phyloP scores from a whole-genome alignment of 176 grass and related monocot genomes.

The Rhynchospora breviuscula region DNA sequence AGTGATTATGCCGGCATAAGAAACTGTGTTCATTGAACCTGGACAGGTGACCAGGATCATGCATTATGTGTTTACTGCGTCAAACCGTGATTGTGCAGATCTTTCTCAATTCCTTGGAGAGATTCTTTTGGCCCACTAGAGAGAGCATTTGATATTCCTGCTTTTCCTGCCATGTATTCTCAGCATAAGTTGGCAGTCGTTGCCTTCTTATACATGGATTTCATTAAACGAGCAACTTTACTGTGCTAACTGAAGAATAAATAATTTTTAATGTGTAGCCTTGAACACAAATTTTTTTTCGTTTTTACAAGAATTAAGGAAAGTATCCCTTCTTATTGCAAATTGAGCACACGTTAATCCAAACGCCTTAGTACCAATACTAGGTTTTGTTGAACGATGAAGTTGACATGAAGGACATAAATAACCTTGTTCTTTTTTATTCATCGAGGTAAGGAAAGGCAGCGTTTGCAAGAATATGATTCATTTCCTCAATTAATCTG shows the following conservation, averaged over 20 bases:
- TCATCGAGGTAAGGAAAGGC: neutral
- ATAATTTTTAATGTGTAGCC: too few relatives aligned
- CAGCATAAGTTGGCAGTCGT: neutral
- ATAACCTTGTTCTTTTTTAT: neutral
- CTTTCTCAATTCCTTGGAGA: neutral
- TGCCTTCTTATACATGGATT: neutral
- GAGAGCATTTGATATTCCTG: neutral
- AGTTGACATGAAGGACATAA: neutral
- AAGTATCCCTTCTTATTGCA: neutral
- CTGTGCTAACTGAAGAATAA: too few relatives aligned
- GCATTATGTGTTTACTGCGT: neutral
- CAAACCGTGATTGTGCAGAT: neutral
- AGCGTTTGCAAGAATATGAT: neutral
- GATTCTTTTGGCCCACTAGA: neutral
- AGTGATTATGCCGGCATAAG: neutral
- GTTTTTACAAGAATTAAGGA: neutral
- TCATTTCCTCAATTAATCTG: slow-evolving; percentile 31
- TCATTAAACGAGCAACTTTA: neutral
- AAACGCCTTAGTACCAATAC: neutral
- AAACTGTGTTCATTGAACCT: slow-evolving; percentile 51
- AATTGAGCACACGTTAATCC: neutral
- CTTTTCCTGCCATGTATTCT: neutral
- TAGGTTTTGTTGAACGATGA: neutral
- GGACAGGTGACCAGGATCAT: slow-evolving; percentile 29
- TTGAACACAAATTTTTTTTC: too few relatives aligned